A percentile compares a stretch with the other conserved stretches of the same genome.
Evolutionary conservation across 2,329 filamentous ascomycete genomes (phyloP).

Genomic region (Aureobasidium namibiae): DNA sequence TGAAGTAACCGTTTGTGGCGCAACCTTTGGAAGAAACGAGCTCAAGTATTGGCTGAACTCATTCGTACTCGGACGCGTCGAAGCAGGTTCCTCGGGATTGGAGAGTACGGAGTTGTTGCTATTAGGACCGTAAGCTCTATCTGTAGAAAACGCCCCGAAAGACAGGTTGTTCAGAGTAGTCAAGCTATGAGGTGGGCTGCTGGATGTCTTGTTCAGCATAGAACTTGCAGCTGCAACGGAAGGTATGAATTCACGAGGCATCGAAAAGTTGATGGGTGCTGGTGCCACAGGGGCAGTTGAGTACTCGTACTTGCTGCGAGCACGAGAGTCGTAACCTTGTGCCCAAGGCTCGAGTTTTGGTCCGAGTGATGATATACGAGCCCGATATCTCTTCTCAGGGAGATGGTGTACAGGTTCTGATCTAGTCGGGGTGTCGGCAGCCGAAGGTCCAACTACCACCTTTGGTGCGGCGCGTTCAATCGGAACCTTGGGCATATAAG

Average conservation of each 20-base stretch:
- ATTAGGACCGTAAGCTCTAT: neutral
- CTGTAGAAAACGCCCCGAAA: neutral
- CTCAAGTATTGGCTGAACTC: neutral
- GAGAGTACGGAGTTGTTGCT: neutral
- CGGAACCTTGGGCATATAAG: constrained; percentile 17
- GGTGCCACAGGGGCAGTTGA: neutral
- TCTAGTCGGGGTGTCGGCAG: neutral
- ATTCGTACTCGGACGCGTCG: neutral
- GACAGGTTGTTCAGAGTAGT: neutral
- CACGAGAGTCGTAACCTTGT: neutral
- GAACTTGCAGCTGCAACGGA: neutral
- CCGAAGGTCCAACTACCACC: neutral
- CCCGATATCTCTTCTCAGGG: neutral
- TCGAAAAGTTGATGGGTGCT: neutral
- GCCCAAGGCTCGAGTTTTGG: neutral
- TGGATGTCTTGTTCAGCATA: neutral
- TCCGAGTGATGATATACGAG: neutral
- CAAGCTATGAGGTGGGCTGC: neutral
- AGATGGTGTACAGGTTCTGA: neutral
- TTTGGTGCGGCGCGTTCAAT: neutral
- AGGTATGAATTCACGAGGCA: neutral
- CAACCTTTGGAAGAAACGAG: neutral
- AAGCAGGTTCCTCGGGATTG: neutral
- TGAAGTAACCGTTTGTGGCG: neutral
- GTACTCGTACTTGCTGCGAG: neutral